phyloP scores from a whole-genome alignment of 106 monocot genomes.

The Gastrodia elata region DNA sequence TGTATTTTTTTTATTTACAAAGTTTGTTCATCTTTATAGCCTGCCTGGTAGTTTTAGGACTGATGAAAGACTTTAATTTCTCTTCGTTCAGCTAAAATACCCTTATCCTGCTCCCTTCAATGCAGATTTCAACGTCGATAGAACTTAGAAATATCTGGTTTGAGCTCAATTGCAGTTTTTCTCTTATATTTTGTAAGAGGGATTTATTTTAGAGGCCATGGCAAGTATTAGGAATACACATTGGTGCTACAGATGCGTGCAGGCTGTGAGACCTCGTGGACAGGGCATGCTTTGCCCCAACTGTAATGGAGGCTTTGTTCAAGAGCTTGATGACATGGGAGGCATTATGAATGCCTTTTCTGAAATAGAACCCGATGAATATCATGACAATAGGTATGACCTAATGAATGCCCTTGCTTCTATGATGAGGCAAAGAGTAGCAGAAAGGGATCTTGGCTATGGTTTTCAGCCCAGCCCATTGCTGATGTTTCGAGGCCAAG shows the following conservation, averaged over 20 bases:
- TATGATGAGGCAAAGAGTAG: conserved; percentile 41
- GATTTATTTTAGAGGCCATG: conserved; percentile 16
- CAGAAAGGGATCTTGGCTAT: conserved; percentile 19
- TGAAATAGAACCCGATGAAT: conserved; percentile 8
- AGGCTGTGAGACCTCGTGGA: conserved; percentile 28
- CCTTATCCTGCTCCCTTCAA: background rate
- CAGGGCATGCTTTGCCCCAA: conserved; percentile 48
- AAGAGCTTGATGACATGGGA: conserved; percentile 52
- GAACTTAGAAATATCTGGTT: background rate
- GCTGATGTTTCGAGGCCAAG: conserved; percentile 34
- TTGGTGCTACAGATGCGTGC: conserved; percentile 71
- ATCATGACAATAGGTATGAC: conserved; percentile 19
- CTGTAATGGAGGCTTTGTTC: conserved; percentile 64
- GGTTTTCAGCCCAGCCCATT: conserved; percentile 30
- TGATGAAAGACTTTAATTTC: background rate
- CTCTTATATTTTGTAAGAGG: background rate
- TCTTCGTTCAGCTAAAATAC: background rate
- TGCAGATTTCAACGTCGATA: background rate
- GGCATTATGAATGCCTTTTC: conserved; percentile 24
- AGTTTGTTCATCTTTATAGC: background rate
- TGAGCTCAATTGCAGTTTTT: background rate
- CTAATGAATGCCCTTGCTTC: conserved; percentile 37
- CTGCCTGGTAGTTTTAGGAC: background rate
- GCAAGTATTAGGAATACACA: conserved; percentile 46
- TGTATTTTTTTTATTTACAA: background rate